phyloP scores from a whole-genome alignment of 2,329 filamentous ascomycete species.

The Cercospora beticola region DNA sequence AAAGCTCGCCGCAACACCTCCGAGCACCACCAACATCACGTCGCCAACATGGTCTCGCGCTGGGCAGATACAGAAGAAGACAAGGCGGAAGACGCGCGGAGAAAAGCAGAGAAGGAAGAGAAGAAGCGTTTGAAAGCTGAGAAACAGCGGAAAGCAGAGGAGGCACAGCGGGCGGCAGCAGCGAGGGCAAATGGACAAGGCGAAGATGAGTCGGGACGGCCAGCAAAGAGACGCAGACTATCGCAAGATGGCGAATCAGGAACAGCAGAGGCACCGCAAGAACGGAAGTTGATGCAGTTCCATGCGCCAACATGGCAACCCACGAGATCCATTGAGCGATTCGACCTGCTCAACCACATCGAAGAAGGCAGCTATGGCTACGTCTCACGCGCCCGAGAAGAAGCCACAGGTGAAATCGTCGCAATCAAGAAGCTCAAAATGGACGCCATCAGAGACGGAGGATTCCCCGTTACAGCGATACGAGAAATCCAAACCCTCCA shows the following conservation, averaged over 20 bases:
- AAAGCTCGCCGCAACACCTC: conserved; percentile 7
- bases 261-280: conserved; percentile 37
- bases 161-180: conserved; percentile 41
- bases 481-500: conserved; percentile 91
- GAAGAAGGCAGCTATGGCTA: conserved; percentile 96
- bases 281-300: conserved; percentile 68
- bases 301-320: conserved; percentile 66
- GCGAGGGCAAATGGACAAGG: conserved; percentile 28
- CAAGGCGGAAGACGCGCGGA: conserved; percentile 67
- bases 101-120: conserved; percentile 81
- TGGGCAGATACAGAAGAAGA: conserved; percentile 89
- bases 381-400: conserved; percentile 80
- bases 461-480: conserved; percentile 86
- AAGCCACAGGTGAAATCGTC: conserved; percentile 73
- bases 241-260: conserved; percentile 48
- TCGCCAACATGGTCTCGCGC: conserved; percentile 57
- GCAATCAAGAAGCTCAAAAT: conserved; percentile 94
- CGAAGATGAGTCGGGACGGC: conserved; percentile 39
- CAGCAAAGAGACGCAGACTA: conserved; percentile 63
- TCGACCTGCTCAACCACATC: conserved; percentile 91
- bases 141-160: conserved; percentile 70
- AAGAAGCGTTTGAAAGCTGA: conserved; percentile 82
- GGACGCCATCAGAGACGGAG: conserved; percentile 68
- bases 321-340: conserved; percentile 78
- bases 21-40: conserved; percentile 5